Percentiles rank a stretch among this genome's conserved stretches.
Conservation (phyloP, 192 early-diverging fungal species). For the Gryganskiella cystojenkinii region DNA sequence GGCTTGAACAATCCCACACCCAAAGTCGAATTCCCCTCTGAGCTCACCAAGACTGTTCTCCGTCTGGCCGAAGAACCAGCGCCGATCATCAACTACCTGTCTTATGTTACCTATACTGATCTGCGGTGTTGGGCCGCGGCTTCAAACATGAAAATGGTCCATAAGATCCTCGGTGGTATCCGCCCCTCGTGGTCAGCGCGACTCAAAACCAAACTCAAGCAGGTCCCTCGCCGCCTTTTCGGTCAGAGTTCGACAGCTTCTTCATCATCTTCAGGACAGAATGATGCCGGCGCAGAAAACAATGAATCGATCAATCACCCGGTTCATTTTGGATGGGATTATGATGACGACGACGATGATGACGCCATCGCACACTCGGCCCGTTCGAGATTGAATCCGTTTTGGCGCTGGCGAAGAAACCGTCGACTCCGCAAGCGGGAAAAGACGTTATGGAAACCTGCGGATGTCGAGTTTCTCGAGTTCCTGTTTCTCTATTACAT, state of each 20-base stretch:
- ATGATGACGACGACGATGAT: slow-evolving; percentile 21
- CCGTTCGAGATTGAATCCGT: background rate
- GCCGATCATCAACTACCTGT: slow-evolving; percentile 34
- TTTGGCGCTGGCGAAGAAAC: slow-evolving; percentile 17
- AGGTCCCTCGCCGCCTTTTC: slow-evolving; percentile 17
- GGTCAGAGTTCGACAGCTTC: slow-evolving; percentile 6
- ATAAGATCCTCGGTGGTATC: slow-evolving; percentile 28
- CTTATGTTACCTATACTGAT: slow-evolving; percentile 35
- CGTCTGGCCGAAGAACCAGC: slow-evolving; percentile 27
- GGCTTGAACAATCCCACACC: slow-evolving; percentile 23
- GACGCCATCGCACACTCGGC: slow-evolving; percentile 6
- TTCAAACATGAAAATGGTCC: slow-evolving; percentile 33
- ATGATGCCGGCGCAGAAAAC: background rate
- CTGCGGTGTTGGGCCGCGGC: slow-evolving; percentile 38
- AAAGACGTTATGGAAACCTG: slow-evolving; percentile 27
- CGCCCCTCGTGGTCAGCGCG: slow-evolving; percentile 30
- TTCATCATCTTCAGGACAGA: background rate
- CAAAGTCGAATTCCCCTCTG: slow-evolving; percentile 20
- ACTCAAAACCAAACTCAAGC: slow-evolving; percentile 14
- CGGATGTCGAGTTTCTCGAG: slow-evolving; percentile 31
- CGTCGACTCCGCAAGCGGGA: slow-evolving; percentile 13
- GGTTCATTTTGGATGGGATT: slow-evolving; percentile 12
- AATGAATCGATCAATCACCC: background rate
- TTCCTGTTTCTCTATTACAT: slow-evolving; percentile 28
- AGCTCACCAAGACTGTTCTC: slow-evolving; percentile 29